Evolutionary conservation across 257 asterid species (phyloP).

Genomic region (Anisodus acutangulus): DNA sequence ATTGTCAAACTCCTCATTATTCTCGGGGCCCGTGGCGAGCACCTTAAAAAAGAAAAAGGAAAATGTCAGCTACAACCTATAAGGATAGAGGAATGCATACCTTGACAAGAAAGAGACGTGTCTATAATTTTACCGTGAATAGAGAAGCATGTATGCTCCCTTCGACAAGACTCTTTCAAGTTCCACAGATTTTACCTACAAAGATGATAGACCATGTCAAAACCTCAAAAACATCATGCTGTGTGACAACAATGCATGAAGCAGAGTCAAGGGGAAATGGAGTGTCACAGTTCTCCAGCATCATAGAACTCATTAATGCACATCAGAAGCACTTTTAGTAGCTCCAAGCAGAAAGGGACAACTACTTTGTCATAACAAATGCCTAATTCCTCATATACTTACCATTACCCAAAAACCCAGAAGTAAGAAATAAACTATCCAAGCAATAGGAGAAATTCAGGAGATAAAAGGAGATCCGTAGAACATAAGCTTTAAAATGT

Average conservation of each 20-base stretch:
- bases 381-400: not conserved
- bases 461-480: not conserved
- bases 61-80: conserved; percentile 28
- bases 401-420: not conserved
- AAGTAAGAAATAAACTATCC: not conserved
- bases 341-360: not conserved
- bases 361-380: conserved; percentile 1
- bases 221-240: conserved; percentile 6
- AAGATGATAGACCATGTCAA: conserved; percentile 44
- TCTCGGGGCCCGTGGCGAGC: conserved; percentile 87
- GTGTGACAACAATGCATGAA: not conserved
- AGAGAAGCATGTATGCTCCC: conserved; percentile 87
- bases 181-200: conserved; percentile 73
- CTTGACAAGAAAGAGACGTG: not conserved
- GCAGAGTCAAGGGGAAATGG: not conserved
- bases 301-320: conserved; percentile 15
- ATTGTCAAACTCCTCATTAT: conserved; percentile 46
- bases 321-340: conserved; percentile 4
- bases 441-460: not conserved
- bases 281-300: not conserved
- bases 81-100: not conserved
- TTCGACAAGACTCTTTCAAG: conserved; percentile 60
- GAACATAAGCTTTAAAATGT: conserved; percentile 5
- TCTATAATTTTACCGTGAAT: conserved; percentile 60
- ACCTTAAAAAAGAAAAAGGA: conserved; percentile 47